Evolutionary conservation across 2,329 filamentous ascomycete genomes (phyloP), one percentile per base, ranked within the genome.

Genomic region (Ophiobolus disseminans): DNA sequence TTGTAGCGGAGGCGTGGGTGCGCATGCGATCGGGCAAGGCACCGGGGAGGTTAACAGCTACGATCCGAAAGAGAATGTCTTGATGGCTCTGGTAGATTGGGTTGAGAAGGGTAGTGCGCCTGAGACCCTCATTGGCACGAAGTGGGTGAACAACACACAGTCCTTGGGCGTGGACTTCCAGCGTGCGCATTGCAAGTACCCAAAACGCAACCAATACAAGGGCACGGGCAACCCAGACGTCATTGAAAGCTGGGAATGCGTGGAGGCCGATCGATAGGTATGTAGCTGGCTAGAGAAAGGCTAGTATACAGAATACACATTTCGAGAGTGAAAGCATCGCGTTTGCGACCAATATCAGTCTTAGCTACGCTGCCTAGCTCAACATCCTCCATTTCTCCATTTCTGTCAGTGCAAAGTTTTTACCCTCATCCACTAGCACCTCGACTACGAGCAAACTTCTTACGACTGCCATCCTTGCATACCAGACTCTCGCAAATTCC

Each of bases 1-100:
- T 62, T 84, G 81, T 58, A 53, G 50, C 23, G 75, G 76, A 5
- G 82, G 82, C 5, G 68, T 66, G 1, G 80, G 80, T 1, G 80
- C 80, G 1, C 66, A 62, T 37, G 62, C 51, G 6, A 69, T 74
- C 30, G 72, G 72, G 2, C 69, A 73, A 41, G 22, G 22, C 6
- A 25, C 35, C n/a, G 32, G 31, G 3, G 54, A 56, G 14, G 35
- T 58, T 2, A 57, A 63, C 9, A 64, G 67, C 17, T 38, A 63
- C 9, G 69, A 77, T 13, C 69, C 74, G 0, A 59, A 73, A 5
- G 60, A 75, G 17, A 82, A 82, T 17, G 69, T 81, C 0, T 60
- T 82, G 14, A 72, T 76, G 43, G 75, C 78, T 0, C 64, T 82
- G 3, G 77, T 80, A 2, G 65, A 73, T 9, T 80, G 78, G 78